Evolutionary conservation across 768 basidiomycete genomes (phyloP).

Genomic region (Hericium coralloides): DNA sequence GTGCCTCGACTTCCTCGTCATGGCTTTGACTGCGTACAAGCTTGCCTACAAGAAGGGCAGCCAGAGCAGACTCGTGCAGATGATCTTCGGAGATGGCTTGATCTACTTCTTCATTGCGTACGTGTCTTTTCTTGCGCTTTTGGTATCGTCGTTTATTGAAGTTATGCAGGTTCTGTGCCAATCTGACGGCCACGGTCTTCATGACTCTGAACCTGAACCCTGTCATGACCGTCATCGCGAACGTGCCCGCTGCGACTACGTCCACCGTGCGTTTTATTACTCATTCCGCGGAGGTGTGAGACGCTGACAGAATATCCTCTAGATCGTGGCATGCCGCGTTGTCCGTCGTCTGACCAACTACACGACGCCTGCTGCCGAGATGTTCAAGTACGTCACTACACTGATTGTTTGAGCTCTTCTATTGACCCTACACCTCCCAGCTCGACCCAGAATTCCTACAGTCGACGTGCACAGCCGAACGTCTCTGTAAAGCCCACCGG

Average conservation of each 20-base stretch:
- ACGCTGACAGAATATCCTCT: not conserved
- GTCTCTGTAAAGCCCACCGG: constrained; percentile 10
- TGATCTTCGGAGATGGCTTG: constrained; percentile 66
- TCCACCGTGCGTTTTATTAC: not conserved
- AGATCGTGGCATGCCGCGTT: constrained; percentile 54
- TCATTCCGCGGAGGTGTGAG: not conserved
- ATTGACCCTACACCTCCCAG: constrained; percentile 12
- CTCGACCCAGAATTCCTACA: constrained; percentile 9
- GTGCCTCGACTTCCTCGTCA: constrained; percentile 59
- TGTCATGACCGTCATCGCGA: constrained; percentile 60
- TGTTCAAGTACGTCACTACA: constrained; percentile 19
- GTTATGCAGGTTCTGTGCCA: constrained; percentile 28
- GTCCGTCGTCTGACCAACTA: constrained; percentile 53
- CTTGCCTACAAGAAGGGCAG: constrained; percentile 28
- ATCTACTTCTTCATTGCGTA: constrained; percentile 73
- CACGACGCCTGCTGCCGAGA: constrained; percentile 17
- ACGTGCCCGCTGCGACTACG: constrained; percentile 44
- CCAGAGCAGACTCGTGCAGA: constrained; percentile 40
- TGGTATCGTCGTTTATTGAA: constrained; percentile 19
- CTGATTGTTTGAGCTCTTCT: constrained; percentile 12
- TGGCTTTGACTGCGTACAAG: constrained; percentile 52
- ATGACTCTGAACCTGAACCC: constrained; percentile 59
- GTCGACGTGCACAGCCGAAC: constrained; percentile 1
- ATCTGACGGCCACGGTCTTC: constrained; percentile 40
- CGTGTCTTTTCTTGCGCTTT: constrained; percentile 17